Evolutionary conservation across 23 red algal species (phyloP), one percentile per base, ranked within the genome.

Genomic region (Gracilaria domingensis): DNA sequence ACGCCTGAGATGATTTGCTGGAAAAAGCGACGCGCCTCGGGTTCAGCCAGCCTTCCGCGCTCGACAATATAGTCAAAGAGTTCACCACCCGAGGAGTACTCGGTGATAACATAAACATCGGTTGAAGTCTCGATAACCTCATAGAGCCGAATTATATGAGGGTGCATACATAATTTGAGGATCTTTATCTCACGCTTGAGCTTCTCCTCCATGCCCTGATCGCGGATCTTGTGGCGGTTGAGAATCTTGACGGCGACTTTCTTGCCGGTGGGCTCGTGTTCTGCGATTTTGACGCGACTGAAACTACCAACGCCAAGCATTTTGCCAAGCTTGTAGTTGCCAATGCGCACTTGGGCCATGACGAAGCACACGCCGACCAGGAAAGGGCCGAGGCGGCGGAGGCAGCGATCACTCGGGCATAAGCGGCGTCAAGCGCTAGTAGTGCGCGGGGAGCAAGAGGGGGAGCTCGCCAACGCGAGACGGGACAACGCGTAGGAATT

Each of bases 201-300:
- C 83, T 99, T 99, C 85, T 95, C 93, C 71, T 91, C 90, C 97
- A 99, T 99, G 45, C 94, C 88, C 65, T 96, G 89, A 23, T 83
- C 80, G 25, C 88, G 83, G 66, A 99, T 95, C 61, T 99, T 99
- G 75, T 94, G 85, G 13, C 97, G 93, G 58, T 99, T 99, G 34
- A 99, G 86, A 84, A 99, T 99, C 84, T 99, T 99, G 39, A 99
- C 94, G 56, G 97, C 97, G 37, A 99, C 97, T 76, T 93, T 93
- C 85, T 94, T 94, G 18, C 95, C 95, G 36, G 95, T 98, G 62
- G 81, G 91, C 82, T 99, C 94, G 45, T 99, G 97, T 66, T 95
- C 93, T 45, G 93, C 90, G 14, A 96, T 86, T 87, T 96, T 99
- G 38, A 99, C 97, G 61, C 95, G 95, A 48, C 97, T 93, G 79